phyloP scores from a whole-genome alignment of 2,329 filamentous ascomycete species.

The Colletotrichum kahawae region DNA sequence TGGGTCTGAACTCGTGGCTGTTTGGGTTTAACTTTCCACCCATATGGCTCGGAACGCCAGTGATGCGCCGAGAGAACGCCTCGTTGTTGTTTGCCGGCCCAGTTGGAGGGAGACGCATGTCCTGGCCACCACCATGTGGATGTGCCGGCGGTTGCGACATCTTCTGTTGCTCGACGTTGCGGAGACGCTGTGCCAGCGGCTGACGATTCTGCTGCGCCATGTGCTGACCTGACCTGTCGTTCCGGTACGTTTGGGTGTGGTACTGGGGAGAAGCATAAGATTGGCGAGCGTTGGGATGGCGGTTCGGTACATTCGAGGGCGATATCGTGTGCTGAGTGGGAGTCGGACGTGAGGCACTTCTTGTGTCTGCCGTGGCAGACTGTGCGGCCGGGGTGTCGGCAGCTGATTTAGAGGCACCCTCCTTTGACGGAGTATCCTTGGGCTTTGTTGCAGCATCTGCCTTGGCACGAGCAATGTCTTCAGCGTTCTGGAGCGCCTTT shows the following conservation, averaged over 20 bases:
- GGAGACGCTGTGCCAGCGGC: conserved; percentile 54
- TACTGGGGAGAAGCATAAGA: conserved; percentile 52
- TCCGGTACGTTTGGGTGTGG: conserved; percentile 52
- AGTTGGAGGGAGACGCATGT: conserved; percentile 74
- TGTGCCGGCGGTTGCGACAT: conserved; percentile 49
- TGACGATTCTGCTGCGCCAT: conserved; percentile 44
- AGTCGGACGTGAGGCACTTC: conserved; percentile 35
- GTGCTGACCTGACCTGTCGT: conserved; percentile 51
- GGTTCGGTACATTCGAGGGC: conserved; percentile 36
- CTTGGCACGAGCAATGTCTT: conserved; percentile 60
- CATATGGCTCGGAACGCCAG: conserved; percentile 55
- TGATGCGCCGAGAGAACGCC: conserved; percentile 58
- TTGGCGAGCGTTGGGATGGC: conserved; percentile 54
- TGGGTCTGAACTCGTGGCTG: conserved; percentile 83
- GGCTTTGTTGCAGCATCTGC: conserved; percentile 51
- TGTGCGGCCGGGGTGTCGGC: conserved; percentile 24
- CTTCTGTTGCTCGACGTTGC: conserved; percentile 58
- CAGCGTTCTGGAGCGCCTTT: conserved; percentile 79
- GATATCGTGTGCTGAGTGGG: conserved; percentile 36
- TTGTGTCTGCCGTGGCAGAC: conserved; percentile 28
- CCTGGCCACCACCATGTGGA: conserved; percentile 61
- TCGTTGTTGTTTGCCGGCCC: conserved; percentile 69
- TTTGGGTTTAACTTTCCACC: conserved; percentile 67
- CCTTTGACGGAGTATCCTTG: conserved; percentile 57
- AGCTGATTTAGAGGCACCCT: conserved; percentile 45